Percentiles rank a stretch among this genome's conserved stretches.
Evolutionary conservation across 2,329 filamentous ascomycete genomes (phyloP).

Genomic region (Neonectria neomacrospora): DNA sequence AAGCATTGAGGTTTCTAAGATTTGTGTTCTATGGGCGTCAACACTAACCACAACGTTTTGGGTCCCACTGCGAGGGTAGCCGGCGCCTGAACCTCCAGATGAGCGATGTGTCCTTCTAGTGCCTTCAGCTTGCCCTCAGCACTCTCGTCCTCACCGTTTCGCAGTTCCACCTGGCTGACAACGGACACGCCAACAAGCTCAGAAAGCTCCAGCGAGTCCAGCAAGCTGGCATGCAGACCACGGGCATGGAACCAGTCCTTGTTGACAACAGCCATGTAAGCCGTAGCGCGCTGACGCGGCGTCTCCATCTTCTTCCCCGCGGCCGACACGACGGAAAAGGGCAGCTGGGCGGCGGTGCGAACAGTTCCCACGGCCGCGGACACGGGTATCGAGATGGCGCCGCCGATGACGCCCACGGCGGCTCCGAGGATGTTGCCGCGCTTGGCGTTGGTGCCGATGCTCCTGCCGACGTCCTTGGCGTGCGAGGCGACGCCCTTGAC

Average conservation of each 20-base stretch:
- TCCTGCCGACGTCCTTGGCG: slow-evolving; percentile 51
- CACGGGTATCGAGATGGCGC: slow-evolving; percentile 53
- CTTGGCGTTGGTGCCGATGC: slow-evolving; percentile 51
- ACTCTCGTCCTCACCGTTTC: slow-evolving; percentile 28
- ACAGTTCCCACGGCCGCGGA: slow-evolving; percentile 51
- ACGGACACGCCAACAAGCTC: slow-evolving; percentile 45
- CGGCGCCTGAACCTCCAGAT: slow-evolving; percentile 44
- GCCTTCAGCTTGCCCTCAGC: slow-evolving; percentile 39
- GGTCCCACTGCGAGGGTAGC: slow-evolving; percentile 41
- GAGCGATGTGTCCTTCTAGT: slow-evolving; percentile 44
- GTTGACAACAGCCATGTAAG: slow-evolving; percentile 56
- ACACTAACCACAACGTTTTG: slow-evolving; percentile 52
- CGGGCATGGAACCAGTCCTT: slow-evolving; percentile 55
- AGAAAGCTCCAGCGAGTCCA: slow-evolving; percentile 49
- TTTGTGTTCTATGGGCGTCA: slow-evolving; percentile 30
- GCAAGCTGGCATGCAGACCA: slow-evolving; percentile 51
- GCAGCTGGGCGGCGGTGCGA: slow-evolving; percentile 50
- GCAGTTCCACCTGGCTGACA: slow-evolving; percentile 55
- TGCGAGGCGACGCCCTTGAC: slow-evolving; percentile 52
- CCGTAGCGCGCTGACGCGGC: slow-evolving; percentile 53
- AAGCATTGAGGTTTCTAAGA: neutral
- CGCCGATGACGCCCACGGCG: slow-evolving; percentile 50
- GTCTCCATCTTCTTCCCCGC: slow-evolving; percentile 53
- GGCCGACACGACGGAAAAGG: slow-evolving; percentile 48
- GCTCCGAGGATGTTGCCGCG: slow-evolving; percentile 55